Evolutionary conservation across 208 protist genomes (phyloP).

Genomic region (Leishmania amazonensis): DNA sequence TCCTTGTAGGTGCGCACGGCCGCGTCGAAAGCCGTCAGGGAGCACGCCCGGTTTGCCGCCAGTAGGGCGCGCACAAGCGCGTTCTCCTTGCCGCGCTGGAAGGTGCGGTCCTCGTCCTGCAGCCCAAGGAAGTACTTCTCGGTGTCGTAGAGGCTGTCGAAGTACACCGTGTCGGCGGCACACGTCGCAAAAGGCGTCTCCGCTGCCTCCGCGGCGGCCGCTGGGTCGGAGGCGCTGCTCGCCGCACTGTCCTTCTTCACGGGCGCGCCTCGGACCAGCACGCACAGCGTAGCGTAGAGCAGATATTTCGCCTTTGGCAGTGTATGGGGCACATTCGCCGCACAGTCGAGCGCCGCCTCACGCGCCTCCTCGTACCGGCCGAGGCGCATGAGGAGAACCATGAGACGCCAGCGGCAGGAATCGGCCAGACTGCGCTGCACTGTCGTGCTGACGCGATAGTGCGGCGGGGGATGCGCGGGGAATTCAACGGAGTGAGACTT

Average conservation of each 20-base stretch:
- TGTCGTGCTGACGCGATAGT: conserved; percentile 21
- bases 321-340: conserved; percentile 5
- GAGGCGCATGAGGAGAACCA: conserved; percentile 45
- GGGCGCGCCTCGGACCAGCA: conserved; percentile 49
- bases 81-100: conserved; percentile 81
- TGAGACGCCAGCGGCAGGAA: conserved; percentile 56
- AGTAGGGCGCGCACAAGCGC: conserved; percentile 55
- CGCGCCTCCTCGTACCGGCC: conserved; percentile 53
- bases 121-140: conserved; percentile 63
- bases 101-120: conserved; percentile 66
- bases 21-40: conserved; percentile 65
- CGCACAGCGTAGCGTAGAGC: conserved; percentile 59
- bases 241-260: background rate
- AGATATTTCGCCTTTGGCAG: conserved; percentile 54
- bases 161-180: conserved; percentile 49
- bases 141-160: conserved; percentile 71
- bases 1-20: conserved; percentile 64
- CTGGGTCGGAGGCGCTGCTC: background rate
- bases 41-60: conserved; percentile 55
- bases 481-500: background rate
- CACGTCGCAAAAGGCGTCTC: background rate
- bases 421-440: conserved; percentile 51
- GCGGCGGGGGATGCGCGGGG: conserved; percentile 7
- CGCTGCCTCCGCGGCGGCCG: background rate
- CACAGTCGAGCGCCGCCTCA: conserved; percentile 31